These are phyloP conservation scores for Cercophora newfieldiana DNA, from an alignment of 495 filamentous ascomycete genomes.

Conservation along the genomic window DNA sequence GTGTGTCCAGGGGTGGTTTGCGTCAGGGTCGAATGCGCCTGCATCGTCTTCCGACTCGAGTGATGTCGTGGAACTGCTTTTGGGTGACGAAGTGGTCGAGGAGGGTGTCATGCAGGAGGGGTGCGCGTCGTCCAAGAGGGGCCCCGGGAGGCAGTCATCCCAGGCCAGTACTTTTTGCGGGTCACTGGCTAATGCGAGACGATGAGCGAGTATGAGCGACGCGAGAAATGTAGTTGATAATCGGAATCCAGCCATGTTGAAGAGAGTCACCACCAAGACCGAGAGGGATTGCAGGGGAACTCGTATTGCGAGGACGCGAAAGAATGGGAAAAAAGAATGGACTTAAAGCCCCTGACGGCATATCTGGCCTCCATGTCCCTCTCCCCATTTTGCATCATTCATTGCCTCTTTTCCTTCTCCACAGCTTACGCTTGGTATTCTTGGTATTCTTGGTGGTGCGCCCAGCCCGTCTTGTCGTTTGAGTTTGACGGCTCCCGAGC, in stretches of 20 bases:
- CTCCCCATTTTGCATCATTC: neutral
- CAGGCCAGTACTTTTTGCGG: neutral
- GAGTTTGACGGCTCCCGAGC: constrained; percentile 7
- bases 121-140: neutral
- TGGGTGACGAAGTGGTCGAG: no score
- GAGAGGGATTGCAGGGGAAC: no score
- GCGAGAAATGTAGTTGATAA: neutral
- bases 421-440: no score
- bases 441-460: constrained; percentile 13
- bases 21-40: neutral
- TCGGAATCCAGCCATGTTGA: neutral
- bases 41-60: neutral
- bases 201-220: neutral
- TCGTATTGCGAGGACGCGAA: no score
- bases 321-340: no score
- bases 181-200: neutral
- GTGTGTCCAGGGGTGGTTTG: constrained; percentile 8
- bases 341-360: neutral
- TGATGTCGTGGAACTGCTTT: neutral
- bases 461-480: constrained; percentile 19
- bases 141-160: constrained; percentile 9
- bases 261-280: no score
- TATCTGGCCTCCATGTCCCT: constrained; percentile 2
- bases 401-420: constrained; percentile 2
- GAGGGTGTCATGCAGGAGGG: neutral